These are phyloP conservation scores for Leccinum fibrillosum DNA, from an alignment of 768 basidiomycete genomes.

Conservation along the genomic window DNA sequence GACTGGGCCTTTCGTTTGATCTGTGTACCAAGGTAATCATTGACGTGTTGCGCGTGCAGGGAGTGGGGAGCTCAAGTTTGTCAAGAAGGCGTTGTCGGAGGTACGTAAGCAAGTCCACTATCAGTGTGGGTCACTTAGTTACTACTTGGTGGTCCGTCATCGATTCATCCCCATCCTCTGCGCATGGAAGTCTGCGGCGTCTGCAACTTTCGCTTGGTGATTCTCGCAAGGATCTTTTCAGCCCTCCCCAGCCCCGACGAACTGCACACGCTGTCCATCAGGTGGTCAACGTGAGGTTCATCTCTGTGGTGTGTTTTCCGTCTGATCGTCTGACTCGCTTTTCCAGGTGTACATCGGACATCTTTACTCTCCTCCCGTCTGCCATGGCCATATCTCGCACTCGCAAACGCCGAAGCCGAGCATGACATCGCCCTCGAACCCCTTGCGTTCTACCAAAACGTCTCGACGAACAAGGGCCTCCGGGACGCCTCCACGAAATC, in stretches of 20 bases:
- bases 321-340: neutral
- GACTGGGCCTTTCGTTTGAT: too few relatives aligned
- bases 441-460: conserved; percentile 77
- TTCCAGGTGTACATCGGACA: conserved; percentile 46
- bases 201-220: too few relatives aligned
- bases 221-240: too few relatives aligned
- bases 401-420: conserved; percentile 57
- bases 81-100: conserved; percentile 60
- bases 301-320: neutral
- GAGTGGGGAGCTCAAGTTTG: too few relatives aligned
- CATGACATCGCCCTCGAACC: conserved; percentile 40
- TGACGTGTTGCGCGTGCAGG: too few relatives aligned
- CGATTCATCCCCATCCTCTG: too few relatives aligned
- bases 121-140: too few relatives aligned
- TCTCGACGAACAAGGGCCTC: conserved; percentile 66
- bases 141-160: too few relatives aligned
- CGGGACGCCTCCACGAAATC: conserved; percentile 76
- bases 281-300: conserved; percentile 44
- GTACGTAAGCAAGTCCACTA: conserved; percentile 38
- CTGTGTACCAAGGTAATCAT: too few relatives aligned
- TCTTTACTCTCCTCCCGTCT: neutral
- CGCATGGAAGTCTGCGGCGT: too few relatives aligned
- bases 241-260: too few relatives aligned
- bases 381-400: conserved; percentile 40
- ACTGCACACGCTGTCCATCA: too few relatives aligned